Percentiles rank a stretch among this genome's conserved stretches.
phyloP scores from a whole-genome alignment of 139 green algal genomes.

The Asterochloris erici region DNA sequence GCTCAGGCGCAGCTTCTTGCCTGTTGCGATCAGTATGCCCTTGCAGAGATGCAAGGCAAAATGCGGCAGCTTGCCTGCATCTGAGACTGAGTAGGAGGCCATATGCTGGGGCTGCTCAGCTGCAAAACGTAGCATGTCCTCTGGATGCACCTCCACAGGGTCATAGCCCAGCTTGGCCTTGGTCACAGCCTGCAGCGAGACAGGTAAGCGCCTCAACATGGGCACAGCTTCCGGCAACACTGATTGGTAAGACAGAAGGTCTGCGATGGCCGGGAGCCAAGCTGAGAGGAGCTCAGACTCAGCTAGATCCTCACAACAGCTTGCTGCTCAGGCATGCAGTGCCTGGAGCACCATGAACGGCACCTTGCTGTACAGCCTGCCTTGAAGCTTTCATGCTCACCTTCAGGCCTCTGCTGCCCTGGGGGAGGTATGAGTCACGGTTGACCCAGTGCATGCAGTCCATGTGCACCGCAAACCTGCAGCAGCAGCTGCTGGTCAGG shows the following conservation, averaged over 20 bases:
- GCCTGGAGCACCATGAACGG: no score
- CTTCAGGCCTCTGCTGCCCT: slow-evolving; percentile 91
- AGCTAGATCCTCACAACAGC: no score
- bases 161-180: slow-evolving; percentile 97
- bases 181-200: slow-evolving; percentile 77
- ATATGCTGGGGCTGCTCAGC: slow-evolving; percentile 76
- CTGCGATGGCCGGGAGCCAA: background rate
- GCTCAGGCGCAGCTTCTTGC: no score
- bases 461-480: slow-evolving; percentile 85
- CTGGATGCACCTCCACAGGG: slow-evolving; percentile 92
- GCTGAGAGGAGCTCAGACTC: background rate
- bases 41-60: no score
- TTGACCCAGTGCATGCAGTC: slow-evolving; percentile 98
- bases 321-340: no score
- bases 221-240: background rate
- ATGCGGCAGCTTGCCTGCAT: slow-evolving; percentile 39
- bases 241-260: background rate
- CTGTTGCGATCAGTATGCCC: no score
- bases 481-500: background rate
- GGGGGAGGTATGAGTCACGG: slow-evolving; percentile 95
- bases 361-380: background rate
- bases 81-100: slow-evolving; percentile 96
- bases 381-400: slow-evolving; percentile 19
- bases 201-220: background rate
- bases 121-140: slow-evolving; percentile 89